phyloP scores from a whole-genome alignment of 352 stramenopile genomes.

The Globisporangium abappressorium region DNA sequence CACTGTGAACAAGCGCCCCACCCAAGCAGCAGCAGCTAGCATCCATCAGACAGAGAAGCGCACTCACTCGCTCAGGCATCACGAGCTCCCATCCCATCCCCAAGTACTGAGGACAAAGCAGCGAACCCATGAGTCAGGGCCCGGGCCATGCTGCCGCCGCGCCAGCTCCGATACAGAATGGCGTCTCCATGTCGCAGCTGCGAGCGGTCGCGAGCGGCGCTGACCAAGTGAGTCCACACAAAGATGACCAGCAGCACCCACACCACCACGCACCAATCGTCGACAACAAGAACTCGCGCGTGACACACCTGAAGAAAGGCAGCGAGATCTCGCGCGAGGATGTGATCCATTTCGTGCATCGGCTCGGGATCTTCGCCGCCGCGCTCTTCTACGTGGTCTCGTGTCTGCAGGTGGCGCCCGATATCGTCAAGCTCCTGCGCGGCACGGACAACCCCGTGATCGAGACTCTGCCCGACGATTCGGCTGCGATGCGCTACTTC shows the following conservation, averaged over 20 bases:
- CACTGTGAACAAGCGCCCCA: no score
- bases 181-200: slow-evolving; percentile 8
- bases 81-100: background rate
- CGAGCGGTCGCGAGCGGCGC: background rate
- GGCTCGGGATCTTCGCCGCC: slow-evolving; percentile 9
- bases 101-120: background rate
- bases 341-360: slow-evolving; percentile 12
- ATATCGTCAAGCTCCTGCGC: slow-evolving; percentile 13
- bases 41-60: background rate
- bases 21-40: background rate
- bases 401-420: slow-evolving; percentile 13
- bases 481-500: slow-evolving; percentile 16
- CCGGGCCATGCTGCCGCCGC: background rate
- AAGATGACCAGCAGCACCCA: no score
- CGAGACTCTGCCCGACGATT: background rate
- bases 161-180: background rate
- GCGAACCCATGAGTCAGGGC: background rate
- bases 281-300: background rate
- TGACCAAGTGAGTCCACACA: background rate
- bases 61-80: background rate
- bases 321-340: slow-evolving; percentile 7
- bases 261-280: background rate
- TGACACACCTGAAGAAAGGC: background rate
- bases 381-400: slow-evolving; percentile 14
- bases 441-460: slow-evolving; percentile 12